Evolutionary conservation across 768 basidiomycete species (phyloP).

Genomic region (Leccinum subtestaceum): DNA sequence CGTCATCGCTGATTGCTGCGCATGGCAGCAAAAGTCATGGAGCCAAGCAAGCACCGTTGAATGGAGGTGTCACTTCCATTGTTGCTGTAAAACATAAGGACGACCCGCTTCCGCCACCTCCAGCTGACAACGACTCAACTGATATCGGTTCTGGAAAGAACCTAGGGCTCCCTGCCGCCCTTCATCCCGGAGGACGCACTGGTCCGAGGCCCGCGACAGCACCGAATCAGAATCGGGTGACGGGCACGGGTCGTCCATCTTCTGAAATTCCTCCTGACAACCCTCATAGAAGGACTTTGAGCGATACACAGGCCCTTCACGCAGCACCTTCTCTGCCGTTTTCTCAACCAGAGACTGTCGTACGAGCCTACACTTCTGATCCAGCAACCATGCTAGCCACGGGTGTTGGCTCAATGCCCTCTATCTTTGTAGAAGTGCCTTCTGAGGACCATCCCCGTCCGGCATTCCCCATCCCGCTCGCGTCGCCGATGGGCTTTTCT

Average conservation of each 20-base stretch:
- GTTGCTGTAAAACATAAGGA: conserved; percentile 19
- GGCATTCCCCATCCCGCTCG: conserved; percentile 7
- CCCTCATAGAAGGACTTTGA: conserved; percentile 8
- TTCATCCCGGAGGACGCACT: conserved; percentile 39
- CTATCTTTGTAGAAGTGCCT: conserved; percentile 19
- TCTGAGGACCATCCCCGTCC: neutral
- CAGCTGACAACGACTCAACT: conserved; percentile 25
- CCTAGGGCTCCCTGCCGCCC: conserved; percentile 35
- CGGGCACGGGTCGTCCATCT: conserved; percentile 8
- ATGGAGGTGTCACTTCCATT: conserved; percentile 5
- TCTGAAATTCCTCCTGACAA: conserved; percentile 9
- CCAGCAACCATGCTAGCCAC: neutral
- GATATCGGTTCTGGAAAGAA: conserved; percentile 22
- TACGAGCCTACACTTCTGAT: conserved; percentile 8
- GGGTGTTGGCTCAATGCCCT: conserved; percentile 9
- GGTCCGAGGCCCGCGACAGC: conserved; percentile 19
- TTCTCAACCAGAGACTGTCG: conserved; percentile 7
- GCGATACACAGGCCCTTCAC: conserved; percentile 16
- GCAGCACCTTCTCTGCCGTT: conserved; percentile 2
- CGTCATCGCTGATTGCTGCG: conserved; percentile 26
- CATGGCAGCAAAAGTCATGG: conserved; percentile 5
- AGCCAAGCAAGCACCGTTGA: conserved; percentile 9
- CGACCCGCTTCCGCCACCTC: conserved; percentile 42
- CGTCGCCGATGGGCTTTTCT: neutral
- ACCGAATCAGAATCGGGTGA: conserved; percentile 13